phyloP scores from a whole-genome alignment of 1,139 yeast genomes.

The Waltiozyma sp. region DNA sequence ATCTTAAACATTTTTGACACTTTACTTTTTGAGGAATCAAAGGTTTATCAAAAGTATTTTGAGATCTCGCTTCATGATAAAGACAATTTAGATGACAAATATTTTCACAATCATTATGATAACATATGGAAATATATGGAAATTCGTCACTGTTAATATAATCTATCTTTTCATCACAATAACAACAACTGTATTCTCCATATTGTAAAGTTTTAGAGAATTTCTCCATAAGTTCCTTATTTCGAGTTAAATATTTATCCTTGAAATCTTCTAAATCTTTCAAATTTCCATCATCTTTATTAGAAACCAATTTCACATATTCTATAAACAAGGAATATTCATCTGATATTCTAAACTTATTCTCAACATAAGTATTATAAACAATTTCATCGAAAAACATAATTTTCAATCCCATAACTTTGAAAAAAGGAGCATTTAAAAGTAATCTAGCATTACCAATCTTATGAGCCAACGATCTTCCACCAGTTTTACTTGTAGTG shows the following conservation, averaged over 20 bases:
- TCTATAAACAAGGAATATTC: conserved; percentile 15
- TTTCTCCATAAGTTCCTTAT: conserved; percentile 11
- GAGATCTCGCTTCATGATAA: conserved; percentile 18
- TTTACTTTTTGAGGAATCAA: conserved; percentile 30
- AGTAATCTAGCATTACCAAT: conserved; percentile 42
- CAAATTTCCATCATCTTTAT: neutral
- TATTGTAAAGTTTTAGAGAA: conserved; percentile 18
- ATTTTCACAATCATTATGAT: conserved; percentile 24
- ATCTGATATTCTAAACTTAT: conserved; percentile 21
- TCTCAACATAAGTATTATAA: conserved; percentile 21
- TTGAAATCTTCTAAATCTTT: conserved; percentile 11
- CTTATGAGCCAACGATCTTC: conserved; percentile 34
- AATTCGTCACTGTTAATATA: conserved; percentile 22
- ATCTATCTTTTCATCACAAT: conserved; percentile 25
- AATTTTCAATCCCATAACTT: conserved; percentile 29
- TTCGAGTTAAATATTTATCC: conserved; percentile 7
- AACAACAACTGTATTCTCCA: conserved; percentile 20
- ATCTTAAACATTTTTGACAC: conserved; percentile 30
- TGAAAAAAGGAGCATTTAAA: conserved; percentile 31
- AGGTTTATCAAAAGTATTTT: conserved; percentile 1
- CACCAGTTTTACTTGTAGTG: conserved; percentile 22
- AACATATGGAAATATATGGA: conserved; percentile 29
- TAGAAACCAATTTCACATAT: conserved; percentile 10
- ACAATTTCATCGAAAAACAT: conserved; percentile 27
- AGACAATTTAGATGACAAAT: conserved; percentile 37